These are phyloP conservation scores for Tetrapyrgos nigripes DNA, from an alignment of 1,284 basidiomycete genomes.

Conservation along the genomic window DNA sequence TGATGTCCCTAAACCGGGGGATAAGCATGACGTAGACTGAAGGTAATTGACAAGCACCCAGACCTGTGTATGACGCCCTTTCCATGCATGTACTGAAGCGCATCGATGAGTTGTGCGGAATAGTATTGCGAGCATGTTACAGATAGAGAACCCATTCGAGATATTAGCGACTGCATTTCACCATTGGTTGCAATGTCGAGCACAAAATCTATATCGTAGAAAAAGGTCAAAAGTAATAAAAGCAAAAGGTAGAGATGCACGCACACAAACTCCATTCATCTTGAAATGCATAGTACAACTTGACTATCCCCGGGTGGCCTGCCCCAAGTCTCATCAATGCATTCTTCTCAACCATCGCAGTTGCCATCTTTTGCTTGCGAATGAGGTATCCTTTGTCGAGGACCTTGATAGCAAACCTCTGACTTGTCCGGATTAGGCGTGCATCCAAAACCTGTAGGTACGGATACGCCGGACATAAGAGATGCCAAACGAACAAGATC, in stretches of 20 bases:
- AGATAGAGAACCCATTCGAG: slow-evolving; percentile 83
- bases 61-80: slow-evolving; percentile 89
- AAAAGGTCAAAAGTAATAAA: slow-evolving; percentile 3
- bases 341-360: slow-evolving; percentile 71
- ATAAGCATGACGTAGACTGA: slow-evolving; percentile 8
- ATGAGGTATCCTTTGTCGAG: slow-evolving; percentile 79
- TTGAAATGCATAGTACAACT: slow-evolving; percentile 84
- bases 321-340: slow-evolving; percentile 63
- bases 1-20: slow-evolving; percentile 67
- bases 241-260: slow-evolving; percentile 34
- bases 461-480: slow-evolving; percentile 8
- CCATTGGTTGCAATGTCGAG: slow-evolving; percentile 91
- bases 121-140: slow-evolving; percentile 80
- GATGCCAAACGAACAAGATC: slow-evolving; percentile 10
- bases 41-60: slow-evolving; percentile 24
- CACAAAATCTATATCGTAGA: slow-evolving; percentile 75
- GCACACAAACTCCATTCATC: slow-evolving; percentile 85
- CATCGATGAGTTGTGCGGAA: slow-evolving; percentile 87
- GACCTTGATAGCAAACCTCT: slow-evolving; percentile 79
- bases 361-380: slow-evolving; percentile 69
- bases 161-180: slow-evolving; percentile 84
- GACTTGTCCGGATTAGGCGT: slow-evolving; percentile 59
- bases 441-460: slow-evolving; percentile 63
- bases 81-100: slow-evolving; percentile 88
- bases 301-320: slow-evolving; percentile 85